Base-by-base conservation (phyloP, 2,329 filamentous ascomycete species). In the Amesomyces nigricolor region DNA sequence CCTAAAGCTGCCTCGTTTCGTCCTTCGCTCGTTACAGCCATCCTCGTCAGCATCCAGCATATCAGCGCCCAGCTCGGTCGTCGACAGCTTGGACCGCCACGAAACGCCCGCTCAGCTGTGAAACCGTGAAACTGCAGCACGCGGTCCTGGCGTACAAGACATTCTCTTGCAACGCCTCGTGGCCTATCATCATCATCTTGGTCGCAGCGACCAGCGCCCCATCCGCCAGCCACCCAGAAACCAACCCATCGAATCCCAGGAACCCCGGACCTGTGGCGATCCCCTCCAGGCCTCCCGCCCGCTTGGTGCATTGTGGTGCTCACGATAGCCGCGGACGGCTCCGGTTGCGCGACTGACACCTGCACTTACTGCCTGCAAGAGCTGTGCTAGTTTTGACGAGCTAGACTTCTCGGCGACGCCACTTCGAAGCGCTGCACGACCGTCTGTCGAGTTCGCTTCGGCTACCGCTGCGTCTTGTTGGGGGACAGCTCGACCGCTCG, bases 141-240 rank as follows among this genome's bases (percentile, higher is more conserved):
- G 56, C 61, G 53, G 59, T 32, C 57, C 51, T 55, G 35, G 51
- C 45, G 56, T 48, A 60, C 54, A 54, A 51, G 50, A 43, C 49
- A 43, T 49, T 53, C 29, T 47, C 54, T 52, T 54, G 57, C 54
- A 59, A 47, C 43, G 13, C 47, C 45, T 47, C 48, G 54, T 53
- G 58, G 61, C 61, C 60, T 62, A 60, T 62, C 61, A 62, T 46
- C 53, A 37, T 47, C 17, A 42, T 19, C 57, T 47, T 60, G 50
- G 57, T 54, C 55, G 48, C 55, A 44, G 58, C 52, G 47, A 37
- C 52, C 43, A 51, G 57, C 58, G 57, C 57, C 58, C 52, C 57
- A 51, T 51, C 48, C 57, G 59, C 61, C 62, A 60, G 56, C 59
- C 60, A 61, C 62, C 52, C 47, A 46, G 54, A 60, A 54, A 56